These are phyloP conservation scores for Ganoderma multipileum DNA, from an alignment of 1,284 basidiomycete species.

Conservation along the genomic window DNA sequence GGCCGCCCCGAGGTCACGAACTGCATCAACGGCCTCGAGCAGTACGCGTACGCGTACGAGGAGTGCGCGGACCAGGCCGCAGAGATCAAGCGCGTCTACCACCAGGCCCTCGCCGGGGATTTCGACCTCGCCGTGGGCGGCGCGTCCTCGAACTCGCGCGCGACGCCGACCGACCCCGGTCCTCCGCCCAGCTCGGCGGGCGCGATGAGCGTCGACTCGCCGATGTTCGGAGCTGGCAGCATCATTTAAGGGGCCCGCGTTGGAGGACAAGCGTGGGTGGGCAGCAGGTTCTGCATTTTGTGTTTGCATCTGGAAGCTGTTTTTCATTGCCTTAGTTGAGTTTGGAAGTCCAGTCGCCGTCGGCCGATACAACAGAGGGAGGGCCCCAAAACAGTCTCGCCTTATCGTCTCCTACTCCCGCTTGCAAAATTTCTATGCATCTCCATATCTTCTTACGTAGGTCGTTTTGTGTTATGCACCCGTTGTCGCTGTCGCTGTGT, in stretches of 20 bases:
- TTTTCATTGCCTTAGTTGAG: background rate
- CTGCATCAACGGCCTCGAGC: constrained; percentile 85
- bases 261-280: background rate
- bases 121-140: constrained; percentile 62
- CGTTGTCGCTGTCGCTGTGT: constrained; percentile 12
- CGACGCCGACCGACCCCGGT: constrained; percentile 12
- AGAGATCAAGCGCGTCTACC: constrained; percentile 67
- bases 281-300: background rate
- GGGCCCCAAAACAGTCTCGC: background rate
- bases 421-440: background rate
- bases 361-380: background rate
- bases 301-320: background rate
- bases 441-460: background rate
- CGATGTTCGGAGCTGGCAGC: constrained; percentile 10
- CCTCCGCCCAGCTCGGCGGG: background rate
- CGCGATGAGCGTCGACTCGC: constrained; percentile 34
- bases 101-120: constrained; percentile 53
- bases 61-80: constrained; percentile 82
- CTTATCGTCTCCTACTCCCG: background rate
- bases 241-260: background rate
- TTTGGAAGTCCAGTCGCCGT: background rate
- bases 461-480: background rate
- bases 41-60: constrained; percentile 88
- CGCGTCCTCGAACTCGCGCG: constrained; percentile 40
- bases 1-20: constrained; percentile 82